Evolutionary conservation across 2,329 filamentous ascomycete species (phyloP), one percentile per base, ranked within the genome.

Genomic region (Trichoderma aggressivum): DNA sequence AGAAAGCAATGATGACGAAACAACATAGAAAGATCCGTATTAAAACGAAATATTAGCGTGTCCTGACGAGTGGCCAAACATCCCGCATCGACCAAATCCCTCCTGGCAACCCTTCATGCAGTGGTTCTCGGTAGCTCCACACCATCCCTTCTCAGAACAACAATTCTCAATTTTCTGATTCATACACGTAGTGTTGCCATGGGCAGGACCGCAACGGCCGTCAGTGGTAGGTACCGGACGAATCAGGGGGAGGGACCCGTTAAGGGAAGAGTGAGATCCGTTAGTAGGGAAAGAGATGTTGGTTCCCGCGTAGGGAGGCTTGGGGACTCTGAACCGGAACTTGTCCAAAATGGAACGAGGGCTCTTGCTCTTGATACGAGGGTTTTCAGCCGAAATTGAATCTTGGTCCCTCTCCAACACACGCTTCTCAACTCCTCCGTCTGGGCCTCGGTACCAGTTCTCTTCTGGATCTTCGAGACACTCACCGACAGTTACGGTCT

Each of bases 381-480:
- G 32, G 2, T 11, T 34, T 36, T 36, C 53, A 24, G 26, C 53
- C 12, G 18, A 5, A 18, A 5, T 71, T 56, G 30, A n/a, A 26
- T 16, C 26, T 3, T 56, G 28, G 6, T 14, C 21, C 26, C 14
- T 8, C 18, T 14, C 26, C 10, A 47, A 24, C 5, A 59, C 12
- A 24, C 55, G 64, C 28, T 53, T 70, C 39, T 26, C 7, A 2
- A 18, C 11, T 28, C 24, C 59, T 26, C 21, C 28, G 28, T 63
- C 70, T 60, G 8, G 70, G 58, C 3, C 72, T 56, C 78, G 74
- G 77, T 90, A 90, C 88, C 88, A 90, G 75, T 85, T 83, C 59
- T 80, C 82, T 8, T 78, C 74, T 7, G 85, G 79, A 74, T 90
- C 87, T 12, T 83, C 82, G 18, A 90, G 81, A 75, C 88, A 90